Evolutionary conservation across 441 rosid genomes (phyloP).

Genomic region (Gossypium schwendimanii): DNA sequence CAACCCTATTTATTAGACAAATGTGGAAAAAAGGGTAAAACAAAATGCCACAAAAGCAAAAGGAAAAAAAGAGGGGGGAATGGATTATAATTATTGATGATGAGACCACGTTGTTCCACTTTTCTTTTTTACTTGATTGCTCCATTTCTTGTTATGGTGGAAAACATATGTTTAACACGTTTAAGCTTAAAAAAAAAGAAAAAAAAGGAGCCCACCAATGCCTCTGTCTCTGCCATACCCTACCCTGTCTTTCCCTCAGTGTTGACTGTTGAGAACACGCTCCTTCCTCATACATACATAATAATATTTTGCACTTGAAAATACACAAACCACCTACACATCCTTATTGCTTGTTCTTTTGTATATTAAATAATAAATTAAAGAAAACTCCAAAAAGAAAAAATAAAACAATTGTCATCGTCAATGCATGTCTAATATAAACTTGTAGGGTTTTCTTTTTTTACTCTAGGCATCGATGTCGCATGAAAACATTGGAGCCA

Average conservation of each 20-base stretch:
- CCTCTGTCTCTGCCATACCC: neutral
- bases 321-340: neutral
- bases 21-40: no score
- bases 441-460: no score
- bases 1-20: conserved; percentile 10
- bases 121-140: no score
- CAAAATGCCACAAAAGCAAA: neutral
- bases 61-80: neutral
- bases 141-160: neutral
- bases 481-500: conserved; percentile 42
- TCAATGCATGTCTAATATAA: neutral
- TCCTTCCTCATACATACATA: no score
- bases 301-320: no score
- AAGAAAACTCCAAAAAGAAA: neutral
- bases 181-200: neutral
- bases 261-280: neutral
- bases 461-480: conserved; percentile 30
- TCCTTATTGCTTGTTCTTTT: neutral
- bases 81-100: conserved; percentile 17
- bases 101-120: conserved; percentile 18
- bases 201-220: neutral
- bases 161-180: neutral
- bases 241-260: neutral
- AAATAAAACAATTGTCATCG: neutral
- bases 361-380: neutral